Evolutionary conservation across 495 filamentous ascomycete species (phyloP).

Genomic region (Podospora pseudopauciseta): DNA sequence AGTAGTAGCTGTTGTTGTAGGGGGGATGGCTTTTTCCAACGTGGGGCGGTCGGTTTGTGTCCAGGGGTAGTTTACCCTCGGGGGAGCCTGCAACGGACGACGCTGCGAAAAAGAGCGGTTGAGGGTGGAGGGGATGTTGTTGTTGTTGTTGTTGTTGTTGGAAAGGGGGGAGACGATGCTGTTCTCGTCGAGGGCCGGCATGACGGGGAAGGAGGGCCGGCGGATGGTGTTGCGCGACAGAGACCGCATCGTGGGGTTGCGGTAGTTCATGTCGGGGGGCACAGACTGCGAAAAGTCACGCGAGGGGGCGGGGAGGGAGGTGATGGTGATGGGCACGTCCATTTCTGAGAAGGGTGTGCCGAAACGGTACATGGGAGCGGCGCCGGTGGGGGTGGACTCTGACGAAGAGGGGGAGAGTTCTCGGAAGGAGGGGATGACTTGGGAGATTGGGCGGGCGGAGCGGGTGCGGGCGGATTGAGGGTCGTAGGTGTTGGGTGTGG

Average conservation of each 20-base stretch:
- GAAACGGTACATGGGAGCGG: constrained; percentile 58
- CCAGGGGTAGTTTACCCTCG: constrained; percentile 49
- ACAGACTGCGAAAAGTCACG: constrained; percentile 81
- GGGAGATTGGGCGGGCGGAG: constrained; percentile 30
- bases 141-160: constrained; percentile 27
- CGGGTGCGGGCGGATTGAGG: constrained; percentile 26
- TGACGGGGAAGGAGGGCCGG: constrained; percentile 53
- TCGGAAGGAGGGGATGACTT: constrained; percentile 45
- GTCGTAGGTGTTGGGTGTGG: constrained; percentile 13
- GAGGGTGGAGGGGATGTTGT: constrained; percentile 30
- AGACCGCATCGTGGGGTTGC: constrained; percentile 45
- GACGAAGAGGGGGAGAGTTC: constrained; percentile 52
- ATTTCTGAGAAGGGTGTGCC: constrained; percentile 81
- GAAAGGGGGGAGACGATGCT: constrained; percentile 30
- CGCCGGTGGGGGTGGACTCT: constrained; percentile 48
- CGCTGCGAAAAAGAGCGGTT: constrained; percentile 35
- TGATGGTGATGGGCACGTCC: constrained; percentile 80
- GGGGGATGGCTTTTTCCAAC: constrained; percentile 38
- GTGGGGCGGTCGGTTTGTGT: constrained; percentile 37
- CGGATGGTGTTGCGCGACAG: constrained; percentile 54
- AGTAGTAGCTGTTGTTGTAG: too few relatives aligned
- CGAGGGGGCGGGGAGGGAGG: constrained; percentile 63
- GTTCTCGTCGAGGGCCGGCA: constrained; percentile 57
- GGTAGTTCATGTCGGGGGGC: constrained; percentile 84
- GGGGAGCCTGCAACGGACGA: constrained; percentile 41